Percentiles rank a stretch among this genome's conserved stretches.
Conservation (phyloP, 805 yeast species). For the Spathaspora sp. region DNA sequence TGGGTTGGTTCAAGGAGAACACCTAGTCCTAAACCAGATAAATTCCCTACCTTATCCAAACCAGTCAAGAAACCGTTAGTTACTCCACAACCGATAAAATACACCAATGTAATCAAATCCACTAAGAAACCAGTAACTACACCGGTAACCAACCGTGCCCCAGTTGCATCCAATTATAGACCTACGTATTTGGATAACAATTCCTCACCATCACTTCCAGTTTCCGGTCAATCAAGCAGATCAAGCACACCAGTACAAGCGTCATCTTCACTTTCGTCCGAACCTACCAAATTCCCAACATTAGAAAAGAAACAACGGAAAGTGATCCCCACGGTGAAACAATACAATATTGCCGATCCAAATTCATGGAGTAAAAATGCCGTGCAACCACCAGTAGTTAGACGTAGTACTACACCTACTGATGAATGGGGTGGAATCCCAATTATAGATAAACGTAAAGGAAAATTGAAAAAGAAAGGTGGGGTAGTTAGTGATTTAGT, state of each 20-base stretch:
- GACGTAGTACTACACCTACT: background rate
- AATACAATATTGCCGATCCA: constrained; percentile 24
- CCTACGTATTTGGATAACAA: constrained; percentile 31
- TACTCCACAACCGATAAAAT: constrained; percentile 25
- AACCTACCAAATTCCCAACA: constrained; percentile 44
- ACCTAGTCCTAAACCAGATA: constrained; percentile 15
- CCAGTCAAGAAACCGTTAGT: constrained; percentile 13
- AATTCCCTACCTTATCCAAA: constrained; percentile 32
- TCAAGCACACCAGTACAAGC: constrained; percentile 8
- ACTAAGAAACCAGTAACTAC: constrained; percentile 4
- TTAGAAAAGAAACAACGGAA: constrained; percentile 35
- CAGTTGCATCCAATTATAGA: constrained; percentile 18
- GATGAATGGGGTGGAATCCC: constrained; percentile 5
- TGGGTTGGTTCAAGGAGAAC: constrained; percentile 9
- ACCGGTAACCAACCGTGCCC: constrained; percentile 11
- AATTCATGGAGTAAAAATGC: constrained; percentile 17
- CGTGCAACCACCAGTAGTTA: background rate
- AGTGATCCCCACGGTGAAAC: constrained; percentile 57
- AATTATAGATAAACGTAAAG: constrained; percentile 12
- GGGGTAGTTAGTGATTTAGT: constrained; percentile 2
- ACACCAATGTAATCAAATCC: constrained; percentile 29
- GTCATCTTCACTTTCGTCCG: constrained; percentile 16
- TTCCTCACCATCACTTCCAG: constrained; percentile 27
- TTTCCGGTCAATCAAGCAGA: constrained; percentile 8
- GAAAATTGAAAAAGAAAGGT: constrained; percentile 17